These are phyloP conservation scores for Nemania sp. DNA, from an alignment of 2,329 filamentous ascomycete genomes.

Conservation along the genomic window DNA sequence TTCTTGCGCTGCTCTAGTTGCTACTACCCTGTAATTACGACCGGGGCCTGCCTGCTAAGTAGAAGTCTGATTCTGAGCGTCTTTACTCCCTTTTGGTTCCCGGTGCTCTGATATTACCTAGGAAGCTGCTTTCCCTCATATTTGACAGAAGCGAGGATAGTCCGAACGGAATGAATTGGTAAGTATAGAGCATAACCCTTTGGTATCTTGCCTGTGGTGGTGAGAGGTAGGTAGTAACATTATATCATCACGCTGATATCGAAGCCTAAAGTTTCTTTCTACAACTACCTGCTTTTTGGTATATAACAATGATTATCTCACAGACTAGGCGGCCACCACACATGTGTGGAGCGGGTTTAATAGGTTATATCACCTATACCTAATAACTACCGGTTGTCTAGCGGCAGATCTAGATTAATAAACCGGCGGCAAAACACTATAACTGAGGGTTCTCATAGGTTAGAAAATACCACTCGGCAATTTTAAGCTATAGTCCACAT, in stretches of 20 bases:
- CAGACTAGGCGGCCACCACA: not conserved
- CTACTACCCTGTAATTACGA: too few relatives aligned
- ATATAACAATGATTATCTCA: not conserved
- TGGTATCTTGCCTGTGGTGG: too few relatives aligned
- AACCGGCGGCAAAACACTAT: conserved; percentile 13
- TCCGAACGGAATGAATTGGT: too few relatives aligned
- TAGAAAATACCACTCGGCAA: not conserved
- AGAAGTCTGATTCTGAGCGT: too few relatives aligned
- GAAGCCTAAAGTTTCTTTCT: not conserved
- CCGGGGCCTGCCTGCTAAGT: too few relatives aligned
- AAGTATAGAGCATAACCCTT: too few relatives aligned
- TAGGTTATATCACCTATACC: not conserved
- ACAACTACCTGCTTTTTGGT: not conserved
- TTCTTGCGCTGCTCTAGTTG: too few relatives aligned
- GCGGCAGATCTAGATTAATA: conserved; percentile 25
- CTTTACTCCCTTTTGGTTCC: too few relatives aligned
- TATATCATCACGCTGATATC: not conserved
- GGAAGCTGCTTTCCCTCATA: too few relatives aligned
- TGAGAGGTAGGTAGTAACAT: too few relatives aligned
- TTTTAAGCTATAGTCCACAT: conserved; percentile 11
- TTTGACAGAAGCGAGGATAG: too few relatives aligned
- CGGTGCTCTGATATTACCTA: too few relatives aligned
- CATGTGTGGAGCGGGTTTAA: not conserved
- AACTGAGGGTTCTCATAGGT: conserved; percentile 7
- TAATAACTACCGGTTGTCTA: conserved; percentile 26